Evolutionary conservation across 148 eudicot species (phyloP).

Genomic region (Salicornia ramosissima): DNA sequence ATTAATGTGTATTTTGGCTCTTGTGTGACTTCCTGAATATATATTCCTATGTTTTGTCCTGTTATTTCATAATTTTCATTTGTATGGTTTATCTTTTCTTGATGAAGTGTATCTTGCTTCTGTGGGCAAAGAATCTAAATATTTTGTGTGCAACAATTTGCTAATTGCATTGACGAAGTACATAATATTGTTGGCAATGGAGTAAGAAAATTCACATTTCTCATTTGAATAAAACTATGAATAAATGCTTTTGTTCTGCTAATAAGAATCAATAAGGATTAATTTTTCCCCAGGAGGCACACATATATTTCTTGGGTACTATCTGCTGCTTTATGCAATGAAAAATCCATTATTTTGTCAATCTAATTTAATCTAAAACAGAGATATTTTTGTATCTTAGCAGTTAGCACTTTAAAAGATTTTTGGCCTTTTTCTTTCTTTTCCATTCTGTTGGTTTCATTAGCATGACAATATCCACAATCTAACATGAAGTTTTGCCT

Average conservation of each 20-base stretch:
- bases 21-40: not conserved
- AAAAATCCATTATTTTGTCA: not conserved
- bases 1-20: not conserved
- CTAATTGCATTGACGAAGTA: not conserved
- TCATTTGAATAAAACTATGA: not conserved
- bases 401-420: not conserved
- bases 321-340: not conserved
- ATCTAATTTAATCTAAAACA: too few species aligned
- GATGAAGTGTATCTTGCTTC: not conserved
- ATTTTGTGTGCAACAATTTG: not conserved
- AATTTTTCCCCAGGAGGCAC: not conserved
- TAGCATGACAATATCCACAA: not conserved
- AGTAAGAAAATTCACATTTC: not conserved
- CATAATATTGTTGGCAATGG: not conserved
- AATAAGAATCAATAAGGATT: not conserved
- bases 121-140: not conserved
- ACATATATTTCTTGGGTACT: not conserved
- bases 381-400: not conserved
- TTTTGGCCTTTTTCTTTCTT: not conserved
- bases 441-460: not conserved
- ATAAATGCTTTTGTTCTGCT: not conserved
- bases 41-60: not conserved
- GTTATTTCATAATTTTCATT: not conserved
- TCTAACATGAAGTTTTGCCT: constrained; percentile 14
- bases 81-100: too few species aligned